Conservation (phyloP, 805 yeast genomes). For the Kregervanrija fluxuum region DNA sequence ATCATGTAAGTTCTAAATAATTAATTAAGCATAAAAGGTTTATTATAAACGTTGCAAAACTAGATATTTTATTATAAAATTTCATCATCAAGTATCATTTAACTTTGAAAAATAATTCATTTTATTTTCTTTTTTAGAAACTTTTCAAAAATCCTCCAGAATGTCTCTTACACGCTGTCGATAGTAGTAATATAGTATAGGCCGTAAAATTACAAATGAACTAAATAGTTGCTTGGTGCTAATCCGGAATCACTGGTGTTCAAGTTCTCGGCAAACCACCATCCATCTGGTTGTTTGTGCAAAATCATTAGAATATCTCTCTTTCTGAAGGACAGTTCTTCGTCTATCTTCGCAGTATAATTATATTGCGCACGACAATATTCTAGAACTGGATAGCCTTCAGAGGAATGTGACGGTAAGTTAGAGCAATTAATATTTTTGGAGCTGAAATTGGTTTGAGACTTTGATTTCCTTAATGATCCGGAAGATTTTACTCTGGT, state of each 20-base stretch:
- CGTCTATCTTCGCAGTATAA: constrained; percentile 53
- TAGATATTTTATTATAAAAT: neutral
- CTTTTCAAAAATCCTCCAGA: neutral
- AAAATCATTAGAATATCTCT: constrained; percentile 48
- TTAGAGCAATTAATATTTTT: constrained; percentile 19
- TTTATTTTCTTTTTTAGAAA: neutral
- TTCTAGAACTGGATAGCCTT: constrained; percentile 46
- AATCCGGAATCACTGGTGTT: constrained; percentile 42
- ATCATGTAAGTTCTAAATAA: no score
- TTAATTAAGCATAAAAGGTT: no score
- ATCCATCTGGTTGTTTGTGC: constrained; percentile 59
- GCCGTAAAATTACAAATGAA: constrained; percentile 16
- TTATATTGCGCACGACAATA: constrained; percentile 51
- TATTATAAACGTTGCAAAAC: no score
- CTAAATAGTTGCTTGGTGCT: constrained; percentile 56
- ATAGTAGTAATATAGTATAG: no score
- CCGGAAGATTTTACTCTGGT: constrained; percentile 4
- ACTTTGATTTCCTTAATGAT: constrained; percentile 23
- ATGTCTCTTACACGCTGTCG: no score
- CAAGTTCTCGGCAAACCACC: constrained; percentile 66
- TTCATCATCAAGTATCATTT: neutral
- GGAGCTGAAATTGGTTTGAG: constrained; percentile 20
- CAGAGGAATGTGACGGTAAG: constrained; percentile 41
- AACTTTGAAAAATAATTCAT: neutral
- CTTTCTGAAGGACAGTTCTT: constrained; percentile 52